Base-by-base conservation (phyloP, 164 flowering plant species). In the Annona cherimola region DNA sequence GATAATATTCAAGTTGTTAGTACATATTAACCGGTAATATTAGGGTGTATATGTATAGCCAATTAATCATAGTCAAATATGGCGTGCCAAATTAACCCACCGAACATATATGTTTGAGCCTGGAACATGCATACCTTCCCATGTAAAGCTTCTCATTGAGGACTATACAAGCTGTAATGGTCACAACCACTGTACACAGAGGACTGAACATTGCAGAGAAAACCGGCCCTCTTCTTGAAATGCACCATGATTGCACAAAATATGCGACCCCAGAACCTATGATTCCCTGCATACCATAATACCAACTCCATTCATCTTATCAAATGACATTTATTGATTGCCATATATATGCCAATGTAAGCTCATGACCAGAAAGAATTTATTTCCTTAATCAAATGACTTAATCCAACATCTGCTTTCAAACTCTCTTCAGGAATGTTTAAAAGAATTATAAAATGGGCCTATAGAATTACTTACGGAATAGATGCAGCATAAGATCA, bases 121-220 rank as follows among this genome's bases (percentile, higher is more conserved):
- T 7, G 3, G 61, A 3, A 19, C 14, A 57, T 4, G 1, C 16
- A 12, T 69, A 69, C 71, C 71, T 69, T 69, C 71, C 61, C 9
- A 69, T 59, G 63, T 79, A 87, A 16, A 86, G 65, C 73, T 83
- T 76, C 61, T 88, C 92, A 4, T 82, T 81, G 4, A 84, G 74
- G 64, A 87, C 61, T 4, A 83, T 4, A 44, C 82, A 69, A 35
- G 88, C 90, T 0, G 83, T 74, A 11, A 84, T 35, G 4, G 95
- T 85, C 8, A 81, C 86, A 12, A 88, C 80, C 2, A 90, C 83
- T 0, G 90, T 87, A 68, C 74, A 39, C 3, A 90, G 69, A 73
- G 92, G 95, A 69, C 75, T 88, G 78, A 90, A 90, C 89, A 87
- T 81, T 8, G 92, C 90, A 14, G 86, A 74, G 62, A 81, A 88